A percentile compares a stretch with the other conserved stretches of the same genome.
These are phyloP conservation scores for Candida pseudoviswanathii DNA, from an alignment of 1,139 yeast genomes.

Conservation along the genomic window DNA sequence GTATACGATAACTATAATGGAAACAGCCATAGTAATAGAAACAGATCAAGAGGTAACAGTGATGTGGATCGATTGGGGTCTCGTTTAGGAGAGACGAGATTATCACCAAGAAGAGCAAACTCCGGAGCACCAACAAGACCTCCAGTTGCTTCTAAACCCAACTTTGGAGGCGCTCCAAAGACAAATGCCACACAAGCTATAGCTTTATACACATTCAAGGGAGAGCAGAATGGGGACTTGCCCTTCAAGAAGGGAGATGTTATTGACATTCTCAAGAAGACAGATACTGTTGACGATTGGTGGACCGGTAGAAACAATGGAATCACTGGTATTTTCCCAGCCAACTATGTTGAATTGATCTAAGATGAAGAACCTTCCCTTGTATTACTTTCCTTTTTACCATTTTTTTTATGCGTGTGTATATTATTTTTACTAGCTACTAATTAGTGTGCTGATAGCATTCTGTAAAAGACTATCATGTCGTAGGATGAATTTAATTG, in stretches of 20 bases:
- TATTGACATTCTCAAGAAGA: conserved; percentile 81
- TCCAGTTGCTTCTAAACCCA: conserved; percentile 53
- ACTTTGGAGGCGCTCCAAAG: conserved; percentile 45
- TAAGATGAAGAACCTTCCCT: too few relatives aligned
- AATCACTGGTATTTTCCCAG: conserved; percentile 90
- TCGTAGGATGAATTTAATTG: not conserved
- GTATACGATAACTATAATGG: conserved; percentile 52
- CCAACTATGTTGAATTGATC: conserved; percentile 91
- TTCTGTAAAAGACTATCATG: not conserved
- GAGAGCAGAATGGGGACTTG: conserved; percentile 89
- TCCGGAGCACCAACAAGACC: conserved; percentile 40
- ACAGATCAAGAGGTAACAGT: conserved; percentile 32
- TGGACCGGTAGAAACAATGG: conserved; percentile 95
- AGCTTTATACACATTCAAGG: conserved; percentile 85
- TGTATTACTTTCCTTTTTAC: not conserved
- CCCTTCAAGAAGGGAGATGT: conserved; percentile 94
- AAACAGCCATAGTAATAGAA: conserved; percentile 18
- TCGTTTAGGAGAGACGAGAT: conserved; percentile 33
- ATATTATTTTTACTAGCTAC: not conserved
- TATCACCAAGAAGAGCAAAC: conserved; percentile 20
- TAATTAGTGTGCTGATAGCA: not conserved
- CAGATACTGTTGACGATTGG: conserved; percentile 94
- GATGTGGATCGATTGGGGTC: conserved; percentile 40
- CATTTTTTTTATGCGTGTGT: too few relatives aligned
- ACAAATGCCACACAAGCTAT: conserved; percentile 74